Evolutionary conservation across 768 basidiomycete genomes (phyloP).

Genomic region (Trametes maxima): DNA sequence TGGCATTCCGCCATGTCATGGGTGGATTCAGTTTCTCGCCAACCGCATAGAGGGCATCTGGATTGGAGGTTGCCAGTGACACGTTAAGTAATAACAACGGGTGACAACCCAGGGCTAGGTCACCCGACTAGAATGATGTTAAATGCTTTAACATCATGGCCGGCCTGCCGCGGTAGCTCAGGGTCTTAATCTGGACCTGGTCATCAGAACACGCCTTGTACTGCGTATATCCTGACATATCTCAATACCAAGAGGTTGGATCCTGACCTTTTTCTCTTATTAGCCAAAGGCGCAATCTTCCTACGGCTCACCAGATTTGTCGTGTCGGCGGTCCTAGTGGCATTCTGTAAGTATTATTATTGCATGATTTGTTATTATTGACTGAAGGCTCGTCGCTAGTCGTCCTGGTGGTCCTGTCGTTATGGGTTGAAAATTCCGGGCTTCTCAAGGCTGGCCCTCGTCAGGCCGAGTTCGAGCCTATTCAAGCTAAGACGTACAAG

Average conservation of each 20-base stretch:
- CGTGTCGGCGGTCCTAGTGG: conserved; percentile 52
- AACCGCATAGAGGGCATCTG: too few relatives aligned
- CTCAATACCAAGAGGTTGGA: neutral
- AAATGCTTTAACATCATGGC: too few relatives aligned
- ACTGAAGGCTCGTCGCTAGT: conserved; percentile 42
- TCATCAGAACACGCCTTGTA: too few relatives aligned
- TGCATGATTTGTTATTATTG: neutral
- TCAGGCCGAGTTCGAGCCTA: conserved; percentile 81
- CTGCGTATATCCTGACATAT: too few relatives aligned
- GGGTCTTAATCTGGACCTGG: too few relatives aligned
- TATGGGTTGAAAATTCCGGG: conserved; percentile 92
- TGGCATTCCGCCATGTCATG: too few relatives aligned
- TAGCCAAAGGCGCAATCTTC: conserved; percentile 72
- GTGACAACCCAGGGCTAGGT: too few relatives aligned
- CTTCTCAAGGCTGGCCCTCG: conserved; percentile 87
- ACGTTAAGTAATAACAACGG: too few relatives aligned
- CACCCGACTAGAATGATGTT: too few relatives aligned
- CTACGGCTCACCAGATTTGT: conserved; percentile 53
- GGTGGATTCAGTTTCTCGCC: too few relatives aligned
- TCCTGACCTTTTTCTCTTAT: neutral
- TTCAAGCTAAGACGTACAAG: conserved; percentile 78
- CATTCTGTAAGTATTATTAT: conserved; percentile 59
- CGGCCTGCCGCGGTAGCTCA: too few relatives aligned
- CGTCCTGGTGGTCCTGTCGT: conserved; percentile 82
- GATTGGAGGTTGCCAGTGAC: too few relatives aligned